A percentile compares a stretch with the other conserved stretches of the same genome.
phyloP scores from a whole-genome alignment of 768 basidiomycete genomes.

The Dictyophora rubrovolvata region DNA sequence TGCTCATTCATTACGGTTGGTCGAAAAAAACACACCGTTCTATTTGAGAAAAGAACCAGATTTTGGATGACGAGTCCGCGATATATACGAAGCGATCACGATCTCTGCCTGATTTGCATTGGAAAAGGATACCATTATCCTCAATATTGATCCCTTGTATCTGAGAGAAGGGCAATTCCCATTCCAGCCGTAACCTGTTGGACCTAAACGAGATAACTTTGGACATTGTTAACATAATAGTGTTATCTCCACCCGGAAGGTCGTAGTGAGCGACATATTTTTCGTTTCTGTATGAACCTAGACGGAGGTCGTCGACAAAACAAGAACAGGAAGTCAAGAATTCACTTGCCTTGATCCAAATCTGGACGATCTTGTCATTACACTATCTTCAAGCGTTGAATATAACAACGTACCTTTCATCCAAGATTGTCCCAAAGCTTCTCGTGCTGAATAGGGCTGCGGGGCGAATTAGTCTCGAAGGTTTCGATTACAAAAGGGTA shows the following conservation, averaged over 20 bases:
- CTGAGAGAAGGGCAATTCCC: constrained; percentile 84
- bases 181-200: constrained; percentile 72
- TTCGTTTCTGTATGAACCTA: constrained; percentile 66
- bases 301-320: not conserved
- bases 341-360: constrained; percentile 51
- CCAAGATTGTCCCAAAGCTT: constrained; percentile 94
- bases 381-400: not conserved
- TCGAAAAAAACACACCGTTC: constrained; percentile 21
- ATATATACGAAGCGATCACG: constrained; percentile 70
- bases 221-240: constrained; percentile 68
- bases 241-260: constrained; percentile 68
- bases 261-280: constrained; percentile 88
- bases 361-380: constrained; percentile 35
- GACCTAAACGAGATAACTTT: constrained; percentile 80
- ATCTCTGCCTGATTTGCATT: constrained; percentile 67
- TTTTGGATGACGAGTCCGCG: constrained; percentile 61
- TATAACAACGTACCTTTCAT: constrained; percentile 34
- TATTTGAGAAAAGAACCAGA: constrained; percentile 75
- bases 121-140: constrained; percentile 81
- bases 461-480: constrained; percentile 2
- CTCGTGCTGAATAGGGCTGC: constrained; percentile 81
- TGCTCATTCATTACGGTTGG: not conserved
- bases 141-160: constrained; percentile 85
- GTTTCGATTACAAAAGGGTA: not conserved
- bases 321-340: too few species aligned